Conservation (phyloP, 1,284 basidiomycete species). For the Athelia sp. region DNA sequence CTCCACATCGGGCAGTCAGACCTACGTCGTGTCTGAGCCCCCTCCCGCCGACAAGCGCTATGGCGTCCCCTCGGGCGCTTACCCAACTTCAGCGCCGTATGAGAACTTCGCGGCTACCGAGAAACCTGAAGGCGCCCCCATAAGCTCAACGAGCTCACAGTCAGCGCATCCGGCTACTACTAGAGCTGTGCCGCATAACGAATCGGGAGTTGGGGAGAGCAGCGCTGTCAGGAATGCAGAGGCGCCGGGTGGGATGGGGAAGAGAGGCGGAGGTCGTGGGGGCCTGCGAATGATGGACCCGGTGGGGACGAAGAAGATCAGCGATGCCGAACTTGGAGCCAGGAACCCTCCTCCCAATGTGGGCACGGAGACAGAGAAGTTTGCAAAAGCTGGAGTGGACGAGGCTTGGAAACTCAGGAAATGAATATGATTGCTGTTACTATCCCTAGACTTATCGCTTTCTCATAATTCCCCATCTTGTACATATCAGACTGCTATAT, state of each 20-base stretch:
- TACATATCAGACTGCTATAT: too few relatives aligned
- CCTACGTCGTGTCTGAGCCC: slow-evolving; percentile 65
- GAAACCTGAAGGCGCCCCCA: slow-evolving; percentile 31
- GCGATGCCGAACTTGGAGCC: slow-evolving; percentile 31
- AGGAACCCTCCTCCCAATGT: slow-evolving; percentile 40
- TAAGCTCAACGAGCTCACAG: slow-evolving; percentile 38
- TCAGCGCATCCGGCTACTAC: slow-evolving; percentile 41
- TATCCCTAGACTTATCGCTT: too few relatives aligned
- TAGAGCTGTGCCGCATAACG: slow-evolving; percentile 33
- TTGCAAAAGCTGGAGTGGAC: slow-evolving; percentile 38
- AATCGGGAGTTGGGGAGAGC: slow-evolving; percentile 40
- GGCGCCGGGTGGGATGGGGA: slow-evolving; percentile 40
- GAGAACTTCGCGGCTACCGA: slow-evolving; percentile 35
- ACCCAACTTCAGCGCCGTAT: slow-evolving; percentile 53
- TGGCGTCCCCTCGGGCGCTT: slow-evolving; percentile 63
- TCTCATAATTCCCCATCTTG: too few relatives aligned
- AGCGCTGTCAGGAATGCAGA: slow-evolving; percentile 35
- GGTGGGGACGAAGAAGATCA: slow-evolving; percentile 24
- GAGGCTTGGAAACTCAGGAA: slow-evolving; percentile 43
- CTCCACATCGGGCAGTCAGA: slow-evolving; percentile 41
- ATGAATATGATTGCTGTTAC: too few relatives aligned
- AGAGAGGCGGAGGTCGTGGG: slow-evolving; percentile 34
- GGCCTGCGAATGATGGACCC: slow-evolving; percentile 32
- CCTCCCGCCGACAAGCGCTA: slow-evolving; percentile 53
- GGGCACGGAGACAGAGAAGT: slow-evolving; percentile 34